Percentiles rank a stretch among this genome's conserved stretches.
Conservation (phyloP, 176 grass and related monocot species). For the Typha latifolia region DNA sequence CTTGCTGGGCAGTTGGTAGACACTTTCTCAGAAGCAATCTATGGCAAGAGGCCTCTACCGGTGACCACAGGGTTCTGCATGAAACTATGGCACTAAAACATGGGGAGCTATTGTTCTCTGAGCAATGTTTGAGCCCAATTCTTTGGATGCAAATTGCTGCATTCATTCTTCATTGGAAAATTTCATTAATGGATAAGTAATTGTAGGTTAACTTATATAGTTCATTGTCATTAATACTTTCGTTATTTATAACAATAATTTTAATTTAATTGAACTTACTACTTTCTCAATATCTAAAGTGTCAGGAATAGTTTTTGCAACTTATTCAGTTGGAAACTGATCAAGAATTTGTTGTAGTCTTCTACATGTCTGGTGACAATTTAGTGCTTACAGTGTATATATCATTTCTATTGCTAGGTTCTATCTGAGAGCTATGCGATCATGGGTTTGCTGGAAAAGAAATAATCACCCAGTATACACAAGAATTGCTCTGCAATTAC, state of each 20-base stretch:
- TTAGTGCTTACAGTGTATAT: too few relatives aligned
- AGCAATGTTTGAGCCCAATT: conserved; percentile 32
- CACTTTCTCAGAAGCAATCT: conserved; percentile 73
- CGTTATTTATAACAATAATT: conserved; percentile 39
- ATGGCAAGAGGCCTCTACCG: conserved; percentile 43
- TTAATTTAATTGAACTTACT: conserved; percentile 33
- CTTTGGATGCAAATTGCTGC: conserved; percentile 61
- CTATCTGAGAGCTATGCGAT: too few relatives aligned
- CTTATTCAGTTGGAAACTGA: too few relatives aligned
- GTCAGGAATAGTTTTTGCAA: not conserved
- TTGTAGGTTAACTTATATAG: conserved; percentile 43
- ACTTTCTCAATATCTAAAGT: not conserved
- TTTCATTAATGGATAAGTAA: conserved; percentile 34
- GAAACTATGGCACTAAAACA: conserved; percentile 75
- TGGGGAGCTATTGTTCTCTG: conserved; percentile 23
- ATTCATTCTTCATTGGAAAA: conserved; percentile 75
- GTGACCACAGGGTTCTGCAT: conserved; percentile 73
- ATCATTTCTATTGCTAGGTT: too few relatives aligned
- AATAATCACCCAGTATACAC: too few relatives aligned
- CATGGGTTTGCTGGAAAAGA: too few relatives aligned
- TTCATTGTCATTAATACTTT: conserved; percentile 15
- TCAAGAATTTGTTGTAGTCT: too few relatives aligned
- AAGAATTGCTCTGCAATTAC: too few relatives aligned
- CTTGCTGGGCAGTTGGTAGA: conserved; percentile 83
- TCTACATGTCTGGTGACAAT: too few relatives aligned